Conservation (phyloP, 352 stramenopile genomes). For the Globisporangium cylindrosporum region DNA sequence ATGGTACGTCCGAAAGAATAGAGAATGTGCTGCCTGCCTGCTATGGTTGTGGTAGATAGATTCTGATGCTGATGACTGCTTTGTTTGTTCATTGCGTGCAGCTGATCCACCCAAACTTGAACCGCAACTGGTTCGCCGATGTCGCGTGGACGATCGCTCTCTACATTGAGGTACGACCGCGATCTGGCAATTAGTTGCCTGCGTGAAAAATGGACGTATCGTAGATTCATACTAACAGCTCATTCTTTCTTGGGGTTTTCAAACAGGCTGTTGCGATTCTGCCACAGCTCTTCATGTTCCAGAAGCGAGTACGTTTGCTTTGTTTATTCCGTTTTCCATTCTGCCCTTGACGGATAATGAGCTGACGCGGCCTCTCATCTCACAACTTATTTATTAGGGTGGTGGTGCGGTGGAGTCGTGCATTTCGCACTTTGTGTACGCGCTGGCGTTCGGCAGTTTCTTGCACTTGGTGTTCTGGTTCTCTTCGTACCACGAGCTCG, state of each 20-base stretch:
- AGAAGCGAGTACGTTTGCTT: constrained; percentile 85
- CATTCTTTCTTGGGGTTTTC: background rate
- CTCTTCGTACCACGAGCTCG: constrained; percentile 98
- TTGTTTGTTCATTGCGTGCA: constrained; percentile 35
- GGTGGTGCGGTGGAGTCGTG: constrained; percentile 94
- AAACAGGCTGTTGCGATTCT: constrained; percentile 89
- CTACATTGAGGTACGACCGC: constrained; percentile 89
- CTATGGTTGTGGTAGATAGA: background rate
- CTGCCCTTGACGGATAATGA: too few species aligned
- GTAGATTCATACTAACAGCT: background rate
- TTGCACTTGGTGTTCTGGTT: constrained; percentile 99
- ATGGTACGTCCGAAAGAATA: constrained; percentile 44
- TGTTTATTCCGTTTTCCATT: too few species aligned
- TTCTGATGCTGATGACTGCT: constrained; percentile 27
- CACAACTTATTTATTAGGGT: constrained; percentile 33
- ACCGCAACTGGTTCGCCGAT: constrained; percentile 96
- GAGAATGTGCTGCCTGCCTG: background rate
- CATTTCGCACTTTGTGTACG: constrained; percentile 97
- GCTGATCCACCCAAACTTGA: constrained; percentile 95
- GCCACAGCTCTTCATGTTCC: constrained; percentile 99
- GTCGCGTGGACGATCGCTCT: constrained; percentile 97
- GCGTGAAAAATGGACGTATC: background rate
- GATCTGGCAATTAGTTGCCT: background rate
- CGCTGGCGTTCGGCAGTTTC: constrained; percentile 92
- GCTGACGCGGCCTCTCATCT: too few species aligned